phyloP scores from a whole-genome alignment of 148 eudicot genomes.

The Rhododendron griersonianum region DNA sequence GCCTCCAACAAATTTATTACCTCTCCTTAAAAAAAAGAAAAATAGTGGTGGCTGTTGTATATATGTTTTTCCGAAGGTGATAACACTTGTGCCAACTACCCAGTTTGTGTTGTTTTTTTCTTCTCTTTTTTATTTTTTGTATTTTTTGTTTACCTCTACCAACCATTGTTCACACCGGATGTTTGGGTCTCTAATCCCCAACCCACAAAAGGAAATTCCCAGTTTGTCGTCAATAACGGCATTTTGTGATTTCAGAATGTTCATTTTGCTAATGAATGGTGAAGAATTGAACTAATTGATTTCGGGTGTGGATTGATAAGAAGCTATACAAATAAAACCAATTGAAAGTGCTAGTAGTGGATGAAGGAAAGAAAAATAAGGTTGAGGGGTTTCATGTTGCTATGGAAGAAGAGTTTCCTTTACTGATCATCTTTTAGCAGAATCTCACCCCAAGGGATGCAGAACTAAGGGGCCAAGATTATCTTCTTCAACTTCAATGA shows the following conservation, averaged over 20 bases:
- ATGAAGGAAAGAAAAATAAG: neutral
- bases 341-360: neutral
- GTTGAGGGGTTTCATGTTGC: neutral
- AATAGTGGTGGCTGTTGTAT: neutral
- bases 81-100: neutral
- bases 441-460: neutral
- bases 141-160: neutral
- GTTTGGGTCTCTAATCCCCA: no score
- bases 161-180: neutral
- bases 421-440: neutral
- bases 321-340: neutral
- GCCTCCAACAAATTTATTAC: neutral
- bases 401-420: neutral
- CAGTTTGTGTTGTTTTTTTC: no score
- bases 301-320: neutral
- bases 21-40: neutral
- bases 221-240: neutral
- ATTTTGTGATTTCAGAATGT: neutral
- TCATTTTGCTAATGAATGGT: neutral
- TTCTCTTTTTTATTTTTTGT: no score
- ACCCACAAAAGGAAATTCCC: neutral
- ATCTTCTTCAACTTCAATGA: neutral
- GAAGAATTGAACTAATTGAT: neutral
- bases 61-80: neutral
- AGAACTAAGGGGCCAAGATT: neutral